Evolutionary conservation across 73 alveolate genomes (phyloP), one percentile per base, ranked within the genome.

Genomic region (Tetrahymena elliotti): DNA sequence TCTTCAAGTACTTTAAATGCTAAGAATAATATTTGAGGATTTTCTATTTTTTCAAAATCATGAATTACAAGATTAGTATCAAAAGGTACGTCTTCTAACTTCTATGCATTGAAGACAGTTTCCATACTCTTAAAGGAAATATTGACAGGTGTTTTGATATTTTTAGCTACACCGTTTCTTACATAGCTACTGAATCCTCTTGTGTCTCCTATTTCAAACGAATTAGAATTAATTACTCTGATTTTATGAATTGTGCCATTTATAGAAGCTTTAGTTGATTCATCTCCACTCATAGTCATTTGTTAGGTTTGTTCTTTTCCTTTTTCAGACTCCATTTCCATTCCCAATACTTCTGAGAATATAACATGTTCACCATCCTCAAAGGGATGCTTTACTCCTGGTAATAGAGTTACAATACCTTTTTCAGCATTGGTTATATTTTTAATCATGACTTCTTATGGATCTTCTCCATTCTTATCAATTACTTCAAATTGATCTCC

Each of bases 401-500:
- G 97, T 4, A 97, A 94, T 41, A 97, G 95, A 31, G 93, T 96
- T 13, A 97, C 98, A 41, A 96, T 39, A 27, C 98, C 98, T 95
- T 97, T 97, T 53, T 93, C 94, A 38, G 96, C 94, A 53, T 93
- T 93, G 47, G 96, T 40, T 33, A 97, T 97, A 11, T 53, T 33
- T 92, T 97, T 96, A 41, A 97, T 97, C 96, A 95, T 38, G 39
- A 94, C 97, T 38, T 98, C 99, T 95, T 97, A 96, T 27, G 95
- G 96, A 52, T 97, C 98, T 95, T 98, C 99, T 37, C 99, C 99
- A 94, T 98, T 97, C 93, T 97, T 97, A 96, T 98, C 99, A 20
- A 97, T 82, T 34, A 98, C 98, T 83, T 92, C 97, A 93, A 98
- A 98, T 83, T 96, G 83, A n/a, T 97, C 94, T 8, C 99, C 99